These are phyloP conservation scores for Colletotrichum sp. DNA, from an alignment of 2,329 filamentous ascomycete genomes.

Conservation along the genomic window DNA sequence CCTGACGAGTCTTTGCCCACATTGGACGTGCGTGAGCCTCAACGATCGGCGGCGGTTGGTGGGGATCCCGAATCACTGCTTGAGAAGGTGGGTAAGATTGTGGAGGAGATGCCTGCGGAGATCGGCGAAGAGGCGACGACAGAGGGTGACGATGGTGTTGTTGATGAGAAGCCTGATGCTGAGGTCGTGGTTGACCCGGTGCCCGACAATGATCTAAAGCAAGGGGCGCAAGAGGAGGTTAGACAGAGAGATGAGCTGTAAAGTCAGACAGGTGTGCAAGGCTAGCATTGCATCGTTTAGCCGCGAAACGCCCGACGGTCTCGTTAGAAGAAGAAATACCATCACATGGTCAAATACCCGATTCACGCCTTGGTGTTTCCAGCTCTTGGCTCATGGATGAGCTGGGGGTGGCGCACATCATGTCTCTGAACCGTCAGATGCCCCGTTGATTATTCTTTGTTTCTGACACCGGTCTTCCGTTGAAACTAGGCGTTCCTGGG, in stretches of 20 bases:
- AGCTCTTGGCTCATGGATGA: not conserved
- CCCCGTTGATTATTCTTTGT: not conserved
- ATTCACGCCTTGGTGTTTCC: not conserved
- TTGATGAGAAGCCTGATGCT: conserved; percentile 28
- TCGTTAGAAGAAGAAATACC: conserved; percentile 8
- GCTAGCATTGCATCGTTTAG: not conserved
- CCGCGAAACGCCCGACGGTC: not conserved
- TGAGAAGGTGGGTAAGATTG: conserved; percentile 60
- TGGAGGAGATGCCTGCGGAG: conserved; percentile 35
- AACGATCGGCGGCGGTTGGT: conserved; percentile 24
- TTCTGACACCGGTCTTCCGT: too few relatives aligned
- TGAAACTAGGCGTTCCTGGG: not conserved
- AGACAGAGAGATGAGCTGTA: conserved; percentile 18
- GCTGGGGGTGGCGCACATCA: not conserved
- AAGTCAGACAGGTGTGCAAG: not conserved
- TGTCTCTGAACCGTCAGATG: not conserved
- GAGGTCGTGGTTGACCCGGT: not conserved
- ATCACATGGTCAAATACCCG: not conserved
- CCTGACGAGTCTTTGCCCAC: conserved; percentile 53
- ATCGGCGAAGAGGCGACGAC: conserved; percentile 9
- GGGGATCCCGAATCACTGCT: conserved; percentile 46
- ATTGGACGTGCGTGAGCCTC: conserved; percentile 44
- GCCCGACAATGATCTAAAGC: conserved; percentile 27
- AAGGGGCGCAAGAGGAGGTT: conserved; percentile 16
- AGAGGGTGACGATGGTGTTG: not conserved